Conservation (phyloP, 2,329 filamentous ascomycete species). For the Didymella glomerata region DNA sequence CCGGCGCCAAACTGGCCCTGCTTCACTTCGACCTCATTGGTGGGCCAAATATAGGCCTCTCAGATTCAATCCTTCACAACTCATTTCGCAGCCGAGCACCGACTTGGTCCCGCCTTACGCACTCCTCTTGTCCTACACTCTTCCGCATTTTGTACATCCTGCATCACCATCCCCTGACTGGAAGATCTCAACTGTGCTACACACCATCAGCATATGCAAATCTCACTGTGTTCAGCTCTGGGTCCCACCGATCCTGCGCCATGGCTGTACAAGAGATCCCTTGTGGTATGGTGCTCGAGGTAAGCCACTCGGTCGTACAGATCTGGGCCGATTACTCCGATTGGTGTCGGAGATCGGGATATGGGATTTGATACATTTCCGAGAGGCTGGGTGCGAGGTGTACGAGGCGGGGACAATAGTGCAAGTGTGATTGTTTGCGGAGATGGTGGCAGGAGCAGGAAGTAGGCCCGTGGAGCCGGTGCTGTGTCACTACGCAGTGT, state of each 20-base stretch:
- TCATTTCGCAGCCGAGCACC: constrained; percentile 3
- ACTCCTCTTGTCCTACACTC: constrained; percentile 22
- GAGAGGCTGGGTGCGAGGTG: not conserved
- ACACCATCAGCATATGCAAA: constrained; percentile 27
- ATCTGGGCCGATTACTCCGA: constrained; percentile 32
- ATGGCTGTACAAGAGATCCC: constrained; percentile 31
- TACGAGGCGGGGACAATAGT: not conserved
- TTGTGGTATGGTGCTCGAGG: constrained; percentile 17
- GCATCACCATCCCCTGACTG: constrained; percentile 8
- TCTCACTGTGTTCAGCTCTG: constrained; percentile 32
- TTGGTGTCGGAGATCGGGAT: constrained; percentile 36
- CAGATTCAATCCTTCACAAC: not conserved
- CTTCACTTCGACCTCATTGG: not conserved
- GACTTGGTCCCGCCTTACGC: not conserved
- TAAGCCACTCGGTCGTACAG: constrained; percentile 26
- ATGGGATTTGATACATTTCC: constrained; percentile 5
- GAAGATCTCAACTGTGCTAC: constrained; percentile 4
- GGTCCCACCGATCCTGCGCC: constrained; percentile 31
- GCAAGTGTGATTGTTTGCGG: not conserved
- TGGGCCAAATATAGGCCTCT: not conserved
- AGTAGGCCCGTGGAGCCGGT: not conserved
- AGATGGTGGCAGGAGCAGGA: not conserved
- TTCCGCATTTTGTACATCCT: constrained; percentile 13
- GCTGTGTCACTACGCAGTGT: not conserved
- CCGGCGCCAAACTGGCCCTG: not conserved